Percentiles rank a stretch among this genome's conserved stretches.
Conservation (phyloP, 805 yeast species). For the Lachancea thermotolerans region DNA sequence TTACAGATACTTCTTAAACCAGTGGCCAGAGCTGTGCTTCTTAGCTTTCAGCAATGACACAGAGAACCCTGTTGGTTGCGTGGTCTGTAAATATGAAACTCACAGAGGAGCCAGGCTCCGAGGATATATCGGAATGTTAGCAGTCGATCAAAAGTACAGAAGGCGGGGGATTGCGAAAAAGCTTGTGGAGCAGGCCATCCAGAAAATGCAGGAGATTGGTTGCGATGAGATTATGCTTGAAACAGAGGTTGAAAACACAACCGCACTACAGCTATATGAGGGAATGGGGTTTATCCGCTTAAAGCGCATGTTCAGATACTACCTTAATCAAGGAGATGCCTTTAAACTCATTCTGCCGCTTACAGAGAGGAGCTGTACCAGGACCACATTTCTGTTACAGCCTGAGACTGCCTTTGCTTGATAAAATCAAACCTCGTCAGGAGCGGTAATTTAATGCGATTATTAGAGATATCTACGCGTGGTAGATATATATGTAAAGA, state of each 20-base stretch:
- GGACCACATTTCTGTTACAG: constrained; percentile 48
- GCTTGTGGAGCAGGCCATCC: constrained; percentile 56
- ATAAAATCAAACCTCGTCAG: background rate
- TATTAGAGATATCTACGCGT: background rate
- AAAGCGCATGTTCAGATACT: constrained; percentile 78
- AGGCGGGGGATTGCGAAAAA: constrained; percentile 77
- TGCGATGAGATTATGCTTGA: constrained; percentile 93
- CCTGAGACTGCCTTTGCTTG: constrained; percentile 9
- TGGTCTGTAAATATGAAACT: constrained; percentile 72
- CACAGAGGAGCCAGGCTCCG: constrained; percentile 64
- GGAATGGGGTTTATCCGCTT: constrained; percentile 68
- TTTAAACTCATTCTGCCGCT: constrained; percentile 79
- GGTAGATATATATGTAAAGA: constrained; percentile 6
- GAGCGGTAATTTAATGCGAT: background rate
- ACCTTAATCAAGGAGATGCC: constrained; percentile 90
- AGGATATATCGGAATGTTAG: constrained; percentile 96
- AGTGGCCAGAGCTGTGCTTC: constrained; percentile 83
- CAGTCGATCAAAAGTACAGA: constrained; percentile 64
- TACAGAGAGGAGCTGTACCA: constrained; percentile 46
- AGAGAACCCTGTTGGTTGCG: constrained; percentile 60
- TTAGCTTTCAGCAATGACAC: constrained; percentile 42
- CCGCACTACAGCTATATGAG: constrained; percentile 66
- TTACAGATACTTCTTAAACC: constrained; percentile 79
- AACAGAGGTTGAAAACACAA: constrained; percentile 75
- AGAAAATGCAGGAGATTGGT: constrained; percentile 51